Evolutionary conservation across 495 filamentous ascomycete species (phyloP), one percentile per base, ranked within the genome.

Genomic region (Penicillium ochrochloron): DNA sequence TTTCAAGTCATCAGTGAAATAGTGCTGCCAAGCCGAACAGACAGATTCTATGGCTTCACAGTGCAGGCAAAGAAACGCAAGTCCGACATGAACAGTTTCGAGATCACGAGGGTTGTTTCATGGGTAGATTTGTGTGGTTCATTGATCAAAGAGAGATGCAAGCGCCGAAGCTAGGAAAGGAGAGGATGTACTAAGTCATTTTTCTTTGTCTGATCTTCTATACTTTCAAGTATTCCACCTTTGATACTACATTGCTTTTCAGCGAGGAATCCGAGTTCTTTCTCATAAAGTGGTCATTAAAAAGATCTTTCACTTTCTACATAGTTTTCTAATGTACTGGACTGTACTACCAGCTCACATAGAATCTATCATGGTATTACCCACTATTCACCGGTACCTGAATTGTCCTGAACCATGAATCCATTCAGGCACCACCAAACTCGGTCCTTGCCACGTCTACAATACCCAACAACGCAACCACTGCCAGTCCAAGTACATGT

Each of bases 51-150:
- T 52, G 48, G 48, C 48, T 52, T 21, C 23, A 11, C 17, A 31
- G 23, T 52, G 25, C 48, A 52, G 48, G 21, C 25, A 52, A 31
- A 52, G 48, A 52, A 52, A 52, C 48, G 29, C 1, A n/a, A 25
- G 23, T 52, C 48, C 48, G 48, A 52, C 48, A 31, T 52, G 48
- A 15, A 52, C 17, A 25, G 48, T 52, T 52, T 52, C 48, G 48
- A 29, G 48, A 25, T 52, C 48, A 52, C 48, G 14, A 52, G 48
- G 8, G 48, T 23, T 17, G 48, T 52, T 52, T 52, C 48, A 51
- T 46, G 44, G 44, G 10, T 17, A 19, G 6, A 10, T 21, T 21
- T 19, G n/a, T 21, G 50, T 52, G 50, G 29, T 29, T 52, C 51
- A 54, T 23, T 3, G 4, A 31, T 54, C 44, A 48, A 48, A 12